Evolutionary conservation across 441 rosid genomes (phyloP).

Genomic region (Hura crepitans): DNA sequence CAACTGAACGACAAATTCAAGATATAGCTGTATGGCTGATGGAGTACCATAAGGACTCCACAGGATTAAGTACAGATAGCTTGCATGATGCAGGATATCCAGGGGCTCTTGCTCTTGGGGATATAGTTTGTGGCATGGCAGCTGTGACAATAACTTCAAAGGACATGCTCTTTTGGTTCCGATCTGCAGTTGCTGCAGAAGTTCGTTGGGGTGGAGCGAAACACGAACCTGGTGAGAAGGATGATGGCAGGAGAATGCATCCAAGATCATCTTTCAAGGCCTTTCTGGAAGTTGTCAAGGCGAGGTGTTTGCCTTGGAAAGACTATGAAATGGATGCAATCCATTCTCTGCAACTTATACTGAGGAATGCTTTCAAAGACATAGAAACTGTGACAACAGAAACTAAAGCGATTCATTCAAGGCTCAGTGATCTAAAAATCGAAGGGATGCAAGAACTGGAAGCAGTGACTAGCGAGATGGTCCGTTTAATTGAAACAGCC

Average conservation of each 20-base stretch:
- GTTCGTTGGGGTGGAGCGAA: slow-evolving; percentile 95
- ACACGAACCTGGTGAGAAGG: slow-evolving; percentile 74
- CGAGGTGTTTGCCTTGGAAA: slow-evolving; percentile 89
- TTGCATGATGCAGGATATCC: slow-evolving; percentile 86
- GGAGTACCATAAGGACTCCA: slow-evolving; percentile 83
- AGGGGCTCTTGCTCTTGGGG: slow-evolving; percentile 60
- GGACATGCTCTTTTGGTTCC: slow-evolving; percentile 91
- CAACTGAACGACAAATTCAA: slow-evolving; percentile 59
- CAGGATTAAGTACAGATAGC: slow-evolving; percentile 94
- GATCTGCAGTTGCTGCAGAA: slow-evolving; percentile 81
- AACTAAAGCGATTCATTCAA: slow-evolving; percentile 48
- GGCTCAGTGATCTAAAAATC: slow-evolving; percentile 67
- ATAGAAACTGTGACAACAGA: slow-evolving; percentile 42
- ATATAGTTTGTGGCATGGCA: slow-evolving; percentile 90
- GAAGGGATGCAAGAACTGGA: slow-evolving; percentile 86
- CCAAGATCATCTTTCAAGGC: slow-evolving; percentile 97
- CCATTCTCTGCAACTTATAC: slow-evolving; percentile 87
- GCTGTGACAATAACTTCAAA: slow-evolving; percentile 76
- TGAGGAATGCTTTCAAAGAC: slow-evolving; percentile 78
- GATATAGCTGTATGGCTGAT: slow-evolving; percentile 70
- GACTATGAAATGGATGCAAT: slow-evolving; percentile 98
- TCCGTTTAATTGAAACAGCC: slow-evolving; percentile 90
- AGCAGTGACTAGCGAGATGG: slow-evolving; percentile 96
- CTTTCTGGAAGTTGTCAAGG: slow-evolving; percentile 81
- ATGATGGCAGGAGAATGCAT: slow-evolving; percentile 85